phyloP scores from a whole-genome alignment of 1,139 yeast species.

The Suhomyces yuchorum region DNA sequence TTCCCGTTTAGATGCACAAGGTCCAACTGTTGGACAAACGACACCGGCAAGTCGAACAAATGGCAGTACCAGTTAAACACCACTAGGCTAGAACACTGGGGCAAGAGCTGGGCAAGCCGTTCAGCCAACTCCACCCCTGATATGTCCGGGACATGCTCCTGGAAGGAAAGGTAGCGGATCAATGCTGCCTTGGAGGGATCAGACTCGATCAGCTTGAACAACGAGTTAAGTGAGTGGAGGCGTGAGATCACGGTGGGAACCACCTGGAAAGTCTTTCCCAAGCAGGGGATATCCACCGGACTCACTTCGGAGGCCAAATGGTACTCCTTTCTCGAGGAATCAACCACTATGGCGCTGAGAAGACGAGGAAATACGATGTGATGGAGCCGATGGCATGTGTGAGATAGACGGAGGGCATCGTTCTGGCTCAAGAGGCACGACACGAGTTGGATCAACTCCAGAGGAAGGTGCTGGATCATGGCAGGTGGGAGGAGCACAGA shows the following conservation, averaged over 20 bases:
- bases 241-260: slow-evolving; percentile 16
- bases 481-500: neutral
- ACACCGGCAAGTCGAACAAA: slow-evolving; percentile 15
- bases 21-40: slow-evolving; percentile 1
- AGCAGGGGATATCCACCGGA: slow-evolving; percentile 4
- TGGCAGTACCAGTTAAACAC: slow-evolving; percentile 19
- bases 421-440: slow-evolving; percentile 16
- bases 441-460: slow-evolving; percentile 16
- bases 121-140: slow-evolving; percentile 13
- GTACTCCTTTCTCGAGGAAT: slow-evolving; percentile 18
- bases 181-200: slow-evolving; percentile 7
- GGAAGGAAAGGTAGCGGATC: slow-evolving; percentile 14
- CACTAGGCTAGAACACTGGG: slow-evolving; percentile 12
- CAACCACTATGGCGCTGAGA: slow-evolving; percentile 15
- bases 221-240: slow-evolving; percentile 18
- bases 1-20: slow-evolving; percentile 16
- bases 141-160: slow-evolving; percentile 17
- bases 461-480: slow-evolving; percentile 16
- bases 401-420: slow-evolving; percentile 17
- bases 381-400: slow-evolving; percentile 14
- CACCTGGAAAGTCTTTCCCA: neutral
- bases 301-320: neutral
- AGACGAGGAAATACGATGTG: slow-evolving; percentile 15
- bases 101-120: slow-evolving; percentile 10
- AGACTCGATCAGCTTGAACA: slow-evolving; percentile 14